phyloP scores from a whole-genome alignment of 768 basidiomycete genomes.

The Collybia sordida region DNA sequence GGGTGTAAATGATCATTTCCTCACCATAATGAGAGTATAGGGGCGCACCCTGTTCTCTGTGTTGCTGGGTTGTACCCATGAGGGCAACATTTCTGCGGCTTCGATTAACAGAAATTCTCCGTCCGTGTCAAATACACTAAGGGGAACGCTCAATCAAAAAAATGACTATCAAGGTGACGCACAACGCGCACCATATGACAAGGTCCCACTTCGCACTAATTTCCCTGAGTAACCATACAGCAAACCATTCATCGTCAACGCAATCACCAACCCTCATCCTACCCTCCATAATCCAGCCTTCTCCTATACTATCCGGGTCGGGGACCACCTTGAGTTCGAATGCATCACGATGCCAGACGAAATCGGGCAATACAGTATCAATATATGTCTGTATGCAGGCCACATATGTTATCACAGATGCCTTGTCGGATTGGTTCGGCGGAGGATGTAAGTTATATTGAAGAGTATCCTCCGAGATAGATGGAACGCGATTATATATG shows the following conservation, averaged over 20 bases:
- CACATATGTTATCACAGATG: conserved; percentile 63
- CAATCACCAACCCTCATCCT: conserved; percentile 91
- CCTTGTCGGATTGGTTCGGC: conserved; percentile 49
- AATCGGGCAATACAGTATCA: conserved; percentile 51
- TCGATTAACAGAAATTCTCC: conserved; percentile 97
- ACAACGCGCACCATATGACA: conserved; percentile 62
- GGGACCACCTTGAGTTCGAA: conserved; percentile 73
- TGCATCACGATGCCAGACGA: conserved; percentile 83
- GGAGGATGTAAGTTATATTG: conserved; percentile 74
- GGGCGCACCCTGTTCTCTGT: conserved; percentile 87
- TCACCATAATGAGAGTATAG: conserved; percentile 29
- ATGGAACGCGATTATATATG: conserved; percentile 71
- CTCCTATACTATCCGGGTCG: conserved; percentile 37
- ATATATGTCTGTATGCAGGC: conserved; percentile 62
- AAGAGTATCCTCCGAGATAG: conserved; percentile 85
- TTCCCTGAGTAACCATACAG: conserved; percentile 84
- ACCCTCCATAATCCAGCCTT: conserved; percentile 71
- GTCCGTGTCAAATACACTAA: conserved; percentile 82
- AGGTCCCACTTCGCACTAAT: conserved; percentile 80
- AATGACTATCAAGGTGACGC: neutral
- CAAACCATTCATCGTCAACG: conserved; percentile 98
- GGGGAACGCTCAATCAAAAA: conserved; percentile 2
- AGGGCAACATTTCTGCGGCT: conserved; percentile 85
- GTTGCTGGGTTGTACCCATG: conserved; percentile 91
- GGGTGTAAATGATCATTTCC: conserved; percentile 27